phyloP scores from a whole-genome alignment of 768 basidiomycete species.

The Amylocystis lapponica region DNA sequence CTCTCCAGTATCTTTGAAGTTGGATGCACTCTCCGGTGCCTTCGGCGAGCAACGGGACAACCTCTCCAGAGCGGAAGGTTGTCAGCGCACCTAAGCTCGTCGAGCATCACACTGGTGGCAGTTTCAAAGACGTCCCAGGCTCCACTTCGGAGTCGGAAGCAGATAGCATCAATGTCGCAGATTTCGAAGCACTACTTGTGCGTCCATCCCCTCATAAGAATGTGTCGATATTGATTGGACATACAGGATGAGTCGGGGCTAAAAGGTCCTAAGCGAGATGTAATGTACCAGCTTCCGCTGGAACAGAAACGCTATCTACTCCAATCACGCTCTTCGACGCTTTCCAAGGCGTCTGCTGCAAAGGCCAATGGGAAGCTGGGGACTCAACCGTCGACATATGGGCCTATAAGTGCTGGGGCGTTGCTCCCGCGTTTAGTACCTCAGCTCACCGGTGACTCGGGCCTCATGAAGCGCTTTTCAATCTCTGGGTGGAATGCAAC shows the following conservation, averaged over 20 bases:
- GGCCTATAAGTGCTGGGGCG: constrained; percentile 50
- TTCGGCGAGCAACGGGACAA: constrained; percentile 32
- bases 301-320: constrained; percentile 67
- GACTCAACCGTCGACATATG: constrained; percentile 42
- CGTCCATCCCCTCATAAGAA: constrained; percentile 15
- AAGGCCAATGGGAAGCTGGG: constrained; percentile 20
- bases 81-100: constrained; percentile 70
- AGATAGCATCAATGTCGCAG: constrained; percentile 22
- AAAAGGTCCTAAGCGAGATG: constrained; percentile 60
- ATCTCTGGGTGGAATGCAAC: constrained; percentile 52
- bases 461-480: constrained; percentile 64
- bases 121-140: constrained; percentile 1
- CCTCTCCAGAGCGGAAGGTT: constrained; percentile 39
- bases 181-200: constrained; percentile 71
- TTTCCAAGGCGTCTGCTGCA: constrained; percentile 26
- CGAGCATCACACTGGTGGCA: constrained; percentile 37
- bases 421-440: constrained; percentile 66
- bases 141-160: constrained; percentile 9
- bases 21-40: constrained; percentile 47
- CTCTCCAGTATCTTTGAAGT: constrained; percentile 63
- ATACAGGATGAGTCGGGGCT: constrained; percentile 64
- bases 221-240: constrained; percentile 2
- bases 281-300: constrained; percentile 53
- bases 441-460: constrained; percentile 69
- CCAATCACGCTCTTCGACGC: constrained; percentile 31